Evolutionary conservation across 495 filamentous ascomycete genomes (phyloP).

Genomic region (Glonium stellatum): DNA sequence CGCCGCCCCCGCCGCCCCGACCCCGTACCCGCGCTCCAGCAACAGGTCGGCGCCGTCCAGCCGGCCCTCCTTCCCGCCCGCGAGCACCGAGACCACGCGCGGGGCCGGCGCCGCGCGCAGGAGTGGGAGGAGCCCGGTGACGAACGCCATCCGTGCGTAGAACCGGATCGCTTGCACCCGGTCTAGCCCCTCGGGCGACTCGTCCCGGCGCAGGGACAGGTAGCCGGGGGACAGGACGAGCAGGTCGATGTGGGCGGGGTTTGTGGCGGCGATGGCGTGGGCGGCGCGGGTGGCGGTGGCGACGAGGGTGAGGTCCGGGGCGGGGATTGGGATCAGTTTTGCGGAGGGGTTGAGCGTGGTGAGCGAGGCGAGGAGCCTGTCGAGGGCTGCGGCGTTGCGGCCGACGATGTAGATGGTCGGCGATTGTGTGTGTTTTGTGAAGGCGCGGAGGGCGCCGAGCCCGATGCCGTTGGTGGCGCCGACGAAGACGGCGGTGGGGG

Average conservation of each 20-base stretch:
- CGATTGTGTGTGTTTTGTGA: constrained; percentile 30
- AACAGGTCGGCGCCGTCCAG: constrained; percentile 22
- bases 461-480: constrained; percentile 41
- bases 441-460: constrained; percentile 32
- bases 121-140: constrained; percentile 35
- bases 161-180: constrained; percentile 33
- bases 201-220: constrained; percentile 16
- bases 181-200: constrained; percentile 33
- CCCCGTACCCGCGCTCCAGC: constrained; percentile 19
- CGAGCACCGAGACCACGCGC: constrained; percentile 25
- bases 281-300: constrained; percentile 16
- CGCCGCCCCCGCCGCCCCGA: constrained; percentile 4
- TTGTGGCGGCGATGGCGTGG: constrained; percentile 10
- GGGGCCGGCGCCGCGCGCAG: constrained; percentile 21
- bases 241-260: constrained; percentile 24
- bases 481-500: constrained; percentile 37
- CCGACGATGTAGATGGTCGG: constrained; percentile 38
- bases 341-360: constrained; percentile 13
- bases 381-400: constrained; percentile 18
- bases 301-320: constrained; percentile 21
- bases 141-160: constrained; percentile 40
- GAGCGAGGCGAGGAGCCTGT: constrained; percentile 4
- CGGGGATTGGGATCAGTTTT: constrained; percentile 18
- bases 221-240: constrained; percentile 31
- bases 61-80: constrained; percentile 24